phyloP scores from a whole-genome alignment of 192 early-diverging fungal genomes.

The Glomus cerebriforme region DNA sequence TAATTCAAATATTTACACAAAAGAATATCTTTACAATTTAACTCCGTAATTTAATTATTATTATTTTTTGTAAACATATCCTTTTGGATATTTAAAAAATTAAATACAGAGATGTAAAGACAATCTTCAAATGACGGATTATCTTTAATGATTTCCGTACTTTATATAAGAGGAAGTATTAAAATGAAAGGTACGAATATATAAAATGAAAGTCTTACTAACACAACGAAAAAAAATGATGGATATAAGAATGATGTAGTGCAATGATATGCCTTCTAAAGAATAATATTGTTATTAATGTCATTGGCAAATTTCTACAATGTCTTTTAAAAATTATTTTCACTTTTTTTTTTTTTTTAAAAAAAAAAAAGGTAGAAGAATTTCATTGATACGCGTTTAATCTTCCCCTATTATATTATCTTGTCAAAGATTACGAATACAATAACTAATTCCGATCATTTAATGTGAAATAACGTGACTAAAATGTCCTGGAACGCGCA shows the following conservation, averaged over 20 bases:
- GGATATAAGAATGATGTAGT: background rate
- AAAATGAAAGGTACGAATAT: background rate
- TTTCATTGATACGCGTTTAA: background rate
- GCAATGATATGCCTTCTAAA: background rate
- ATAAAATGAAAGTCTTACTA: background rate
- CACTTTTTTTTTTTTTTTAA: background rate
- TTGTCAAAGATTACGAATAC: background rate
- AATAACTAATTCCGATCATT: background rate
- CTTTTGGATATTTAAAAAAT: background rate
- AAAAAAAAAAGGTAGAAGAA: background rate
- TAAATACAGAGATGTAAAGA: background rate
- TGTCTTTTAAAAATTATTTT: too few species aligned
- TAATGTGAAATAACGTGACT: slow-evolving; percentile 25
- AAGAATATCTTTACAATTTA: background rate
- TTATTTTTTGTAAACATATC: background rate
- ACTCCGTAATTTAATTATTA: background rate
- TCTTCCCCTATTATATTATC: background rate
- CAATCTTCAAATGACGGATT: background rate
- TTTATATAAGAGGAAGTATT: background rate
- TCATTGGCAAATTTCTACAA: background rate
- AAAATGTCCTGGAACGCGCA: slow-evolving; percentile 43
- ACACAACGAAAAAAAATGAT: background rate
- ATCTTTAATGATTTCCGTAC: background rate
- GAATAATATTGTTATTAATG: background rate
- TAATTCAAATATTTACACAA: background rate